Percentiles rank a stretch among this genome's conserved stretches.
Conservation (phyloP, 2,329 filamentous ascomycete genomes). For the Talaromyces islandicus region DNA sequence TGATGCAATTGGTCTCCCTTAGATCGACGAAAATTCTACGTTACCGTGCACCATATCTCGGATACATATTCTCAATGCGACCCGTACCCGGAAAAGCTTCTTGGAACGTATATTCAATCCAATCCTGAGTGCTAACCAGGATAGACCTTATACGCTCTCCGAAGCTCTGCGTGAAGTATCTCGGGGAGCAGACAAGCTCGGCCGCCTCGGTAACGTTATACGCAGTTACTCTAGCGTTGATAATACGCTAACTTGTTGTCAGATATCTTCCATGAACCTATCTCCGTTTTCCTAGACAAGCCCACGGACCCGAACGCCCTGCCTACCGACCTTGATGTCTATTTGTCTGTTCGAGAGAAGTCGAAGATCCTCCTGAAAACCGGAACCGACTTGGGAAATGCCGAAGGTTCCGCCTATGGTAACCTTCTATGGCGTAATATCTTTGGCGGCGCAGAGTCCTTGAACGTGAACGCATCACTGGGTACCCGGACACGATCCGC, state of each 20-base stretch:
- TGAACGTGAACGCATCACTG: slow-evolving; percentile 79
- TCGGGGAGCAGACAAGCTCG: slow-evolving; percentile 65
- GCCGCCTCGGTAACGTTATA: slow-evolving; percentile 62
- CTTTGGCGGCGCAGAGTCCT: slow-evolving; percentile 85
- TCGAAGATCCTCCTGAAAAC: slow-evolving; percentile 84
- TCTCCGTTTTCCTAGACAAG: slow-evolving; percentile 75
- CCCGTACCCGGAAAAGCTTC: slow-evolving; percentile 76
- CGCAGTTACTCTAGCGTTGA: not conserved
- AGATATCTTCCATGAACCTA: slow-evolving; percentile 84
- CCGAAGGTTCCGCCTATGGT: slow-evolving; percentile 88
- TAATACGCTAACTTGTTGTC: not conserved
- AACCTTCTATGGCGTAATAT: slow-evolving; percentile 85
- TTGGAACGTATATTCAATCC: slow-evolving; percentile 76
- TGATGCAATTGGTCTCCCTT: slow-evolving; percentile 7
- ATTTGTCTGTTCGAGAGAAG: slow-evolving; percentile 71
- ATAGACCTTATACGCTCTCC: slow-evolving; percentile 67
- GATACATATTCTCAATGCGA: slow-evolving; percentile 74
- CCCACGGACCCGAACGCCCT: slow-evolving; percentile 64
- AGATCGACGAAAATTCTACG: slow-evolving; percentile 77
- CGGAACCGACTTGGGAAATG: slow-evolving; percentile 88
- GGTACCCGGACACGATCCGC: slow-evolving; percentile 88
- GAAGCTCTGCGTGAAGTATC: slow-evolving; percentile 72
- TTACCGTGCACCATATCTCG: slow-evolving; percentile 84
- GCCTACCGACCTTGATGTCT: slow-evolving; percentile 74
- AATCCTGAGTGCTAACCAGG: slow-evolving; percentile 62